Evolutionary conservation across 2,329 filamentous ascomycete genomes (phyloP), one percentile per base, ranked within the genome.

Genomic region (Hirsutella minnesotensis): DNA sequence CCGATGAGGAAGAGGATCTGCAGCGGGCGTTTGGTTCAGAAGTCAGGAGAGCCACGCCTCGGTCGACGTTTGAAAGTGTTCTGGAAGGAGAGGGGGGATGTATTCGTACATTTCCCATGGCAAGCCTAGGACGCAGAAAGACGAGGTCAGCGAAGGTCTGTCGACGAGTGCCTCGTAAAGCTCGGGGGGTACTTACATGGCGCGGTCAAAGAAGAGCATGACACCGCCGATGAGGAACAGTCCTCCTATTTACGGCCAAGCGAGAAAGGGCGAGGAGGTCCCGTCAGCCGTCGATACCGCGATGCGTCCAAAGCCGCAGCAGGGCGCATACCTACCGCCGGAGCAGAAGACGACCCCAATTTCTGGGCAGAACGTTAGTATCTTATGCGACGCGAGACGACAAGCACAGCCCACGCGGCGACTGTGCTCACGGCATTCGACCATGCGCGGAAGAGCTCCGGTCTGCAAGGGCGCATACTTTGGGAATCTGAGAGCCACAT

Each of bases 1-100:
- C 92, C 92, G 68, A 95, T 86, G 43, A 98, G 79, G 73, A 98
- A 96, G 62, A 98, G 87, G 63, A 98, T 94, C 87, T 94, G 46
- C 18, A 10, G 44, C 38, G 39, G 38, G n/a, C n/a, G n/a, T n/a
- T n/a, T n/a, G n/a, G n/a, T n/a, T n/a, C n/a, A n/a, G n/a, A n/a
- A n/a, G n/a, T n/a, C n/a, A n/a, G 45, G 9, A 20, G 8, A 40
- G 49, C 44, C 15, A 21, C 44, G 40, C 47, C 22, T 41, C 31
- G 22, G 18, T 15, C 12, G 21, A 18, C 12, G 37, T 22, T 10
- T 13, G 30, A 22, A 18, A 12, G 22, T n/a, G 22, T 12, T 8
- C 13, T 18, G 16, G 38, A n/a, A 41, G 39, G 38, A 44, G 40
- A 37, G 43, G 39, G 40, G 40, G 44, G 4, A 4, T 19, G 19